phyloP scores from a whole-genome alignment of 139 green algal species.

The Ostreobium quekettii region DNA sequence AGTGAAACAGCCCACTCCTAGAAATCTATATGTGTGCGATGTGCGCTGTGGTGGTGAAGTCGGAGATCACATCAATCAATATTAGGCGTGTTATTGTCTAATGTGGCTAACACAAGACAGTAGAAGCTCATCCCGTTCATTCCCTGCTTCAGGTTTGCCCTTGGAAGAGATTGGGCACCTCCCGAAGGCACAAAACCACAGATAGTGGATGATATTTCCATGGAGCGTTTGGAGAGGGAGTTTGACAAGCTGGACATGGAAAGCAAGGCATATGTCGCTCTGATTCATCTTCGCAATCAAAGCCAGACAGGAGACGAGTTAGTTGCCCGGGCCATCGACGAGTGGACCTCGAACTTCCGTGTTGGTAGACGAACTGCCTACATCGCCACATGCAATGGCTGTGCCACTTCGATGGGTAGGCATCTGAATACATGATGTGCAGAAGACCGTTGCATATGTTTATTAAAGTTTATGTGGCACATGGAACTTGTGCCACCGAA shows the following conservation, averaged over 20 bases:
- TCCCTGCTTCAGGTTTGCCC: constrained; percentile 2
- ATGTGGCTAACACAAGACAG: too few species aligned
- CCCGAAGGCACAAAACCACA: background rate
- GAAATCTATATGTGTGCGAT: too few species aligned
- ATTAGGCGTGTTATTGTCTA: too few species aligned
- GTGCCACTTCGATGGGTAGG: constrained; percentile 8
- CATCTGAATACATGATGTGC: too few species aligned
- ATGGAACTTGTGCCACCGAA: too few species aligned
- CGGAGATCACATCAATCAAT: too few species aligned
- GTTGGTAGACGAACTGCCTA: constrained; percentile 15
- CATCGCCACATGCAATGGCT: background rate
- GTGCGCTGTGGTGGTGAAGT: too few species aligned
- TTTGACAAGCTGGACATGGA: background rate
- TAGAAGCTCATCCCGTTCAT: too few species aligned
- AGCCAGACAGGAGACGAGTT: background rate
- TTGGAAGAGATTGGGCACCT: constrained; percentile 6
- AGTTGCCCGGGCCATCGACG: background rate
- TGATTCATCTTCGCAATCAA: background rate
- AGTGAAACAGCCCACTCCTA: too few species aligned
- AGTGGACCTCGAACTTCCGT: constrained; percentile 2
- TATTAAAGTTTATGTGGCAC: too few species aligned
- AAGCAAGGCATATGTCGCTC: constrained; percentile 1
- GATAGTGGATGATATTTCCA: constrained; percentile 7
- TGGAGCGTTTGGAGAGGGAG: background rate
- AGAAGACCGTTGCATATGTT: too few species aligned